These are phyloP conservation scores for Coffea humblotiana DNA, from an alignment of 305 asterid genomes.

Conservation along the genomic window DNA sequence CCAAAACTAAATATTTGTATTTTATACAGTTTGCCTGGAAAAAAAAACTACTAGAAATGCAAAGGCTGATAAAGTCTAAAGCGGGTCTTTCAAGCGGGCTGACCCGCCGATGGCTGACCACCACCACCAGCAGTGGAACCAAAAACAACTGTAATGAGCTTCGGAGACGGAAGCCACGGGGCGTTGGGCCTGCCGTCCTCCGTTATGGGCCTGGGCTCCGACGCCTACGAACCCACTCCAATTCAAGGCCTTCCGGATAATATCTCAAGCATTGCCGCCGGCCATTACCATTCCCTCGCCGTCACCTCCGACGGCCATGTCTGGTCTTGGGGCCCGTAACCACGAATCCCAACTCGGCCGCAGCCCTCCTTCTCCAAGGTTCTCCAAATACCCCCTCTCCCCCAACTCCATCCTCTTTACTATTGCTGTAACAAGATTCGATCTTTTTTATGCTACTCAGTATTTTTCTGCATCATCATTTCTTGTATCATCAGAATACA, in stretches of 20 bases:
- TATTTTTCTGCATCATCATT: no score
- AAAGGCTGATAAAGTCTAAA: constrained; percentile 27
- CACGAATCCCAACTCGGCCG: constrained; percentile 80
- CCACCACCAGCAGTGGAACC: constrained; percentile 1
- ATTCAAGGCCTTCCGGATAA: constrained; percentile 64
- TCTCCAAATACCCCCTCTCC: no score
- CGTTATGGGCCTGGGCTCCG: constrained; percentile 47
- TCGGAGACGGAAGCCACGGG: constrained; percentile 87
- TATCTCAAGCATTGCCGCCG: constrained; percentile 66
- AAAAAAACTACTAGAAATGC: constrained; percentile 15
- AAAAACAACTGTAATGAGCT: constrained; percentile 67
- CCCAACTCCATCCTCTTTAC: no score
- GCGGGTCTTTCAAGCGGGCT: constrained; percentile 31
- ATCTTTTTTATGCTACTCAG: no score
- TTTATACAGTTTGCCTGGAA: no score
- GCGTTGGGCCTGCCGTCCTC: constrained; percentile 62
- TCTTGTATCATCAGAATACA: no score
- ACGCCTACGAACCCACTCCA: constrained; percentile 90
- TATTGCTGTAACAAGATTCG: no score
- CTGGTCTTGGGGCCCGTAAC: constrained; percentile 93
- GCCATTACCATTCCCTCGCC: constrained; percentile 94
- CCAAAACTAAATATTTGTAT: no score
- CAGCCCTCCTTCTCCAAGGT: constrained; percentile 60
- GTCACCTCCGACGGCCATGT: constrained; percentile 73
- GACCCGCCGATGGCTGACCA: constrained; percentile 61